Conservation (phyloP, 345 rosid genomes). For the Eucalyptus dawsonii region DNA sequence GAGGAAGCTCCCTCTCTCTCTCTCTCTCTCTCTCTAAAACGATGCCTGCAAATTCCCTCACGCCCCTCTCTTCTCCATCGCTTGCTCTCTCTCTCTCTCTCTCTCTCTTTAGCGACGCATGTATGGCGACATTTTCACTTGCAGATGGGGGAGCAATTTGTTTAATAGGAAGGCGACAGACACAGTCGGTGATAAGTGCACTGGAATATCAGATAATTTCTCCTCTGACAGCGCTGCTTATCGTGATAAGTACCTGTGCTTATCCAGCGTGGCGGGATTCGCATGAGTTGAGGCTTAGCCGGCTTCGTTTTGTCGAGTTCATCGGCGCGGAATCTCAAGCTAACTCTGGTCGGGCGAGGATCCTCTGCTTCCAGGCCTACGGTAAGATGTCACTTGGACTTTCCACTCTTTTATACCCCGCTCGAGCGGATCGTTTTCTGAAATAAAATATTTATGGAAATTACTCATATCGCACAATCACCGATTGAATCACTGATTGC, state of each 20-base stretch:
- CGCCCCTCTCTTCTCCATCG: background rate
- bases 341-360: background rate
- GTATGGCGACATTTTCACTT: background rate
- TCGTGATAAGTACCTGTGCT: background rate
- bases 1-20: conserved; percentile 9
- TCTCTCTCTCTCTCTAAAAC: background rate
- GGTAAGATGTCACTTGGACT: background rate
- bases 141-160: conserved; percentile 23
- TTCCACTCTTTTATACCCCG: background rate
- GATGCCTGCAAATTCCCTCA: background rate
- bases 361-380: background rate
- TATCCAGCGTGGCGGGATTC: background rate
- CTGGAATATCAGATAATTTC: rapidly evolving
- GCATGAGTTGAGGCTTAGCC: conserved; percentile 23
- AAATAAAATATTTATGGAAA: background rate
- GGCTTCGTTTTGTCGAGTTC: conserved; percentile 44
- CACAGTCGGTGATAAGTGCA: background rate
- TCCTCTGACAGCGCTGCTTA: background rate
- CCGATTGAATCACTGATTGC: background rate
- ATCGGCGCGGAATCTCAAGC: conserved; percentile 73
- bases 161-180: conserved; percentile 39
- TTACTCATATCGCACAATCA: background rate
- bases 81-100: background rate
- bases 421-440: background rate
- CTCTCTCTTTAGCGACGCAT: background rate